phyloP scores from a whole-genome alignment of 192 early-diverging fungal species.

The Gigaspora rosea region DNA sequence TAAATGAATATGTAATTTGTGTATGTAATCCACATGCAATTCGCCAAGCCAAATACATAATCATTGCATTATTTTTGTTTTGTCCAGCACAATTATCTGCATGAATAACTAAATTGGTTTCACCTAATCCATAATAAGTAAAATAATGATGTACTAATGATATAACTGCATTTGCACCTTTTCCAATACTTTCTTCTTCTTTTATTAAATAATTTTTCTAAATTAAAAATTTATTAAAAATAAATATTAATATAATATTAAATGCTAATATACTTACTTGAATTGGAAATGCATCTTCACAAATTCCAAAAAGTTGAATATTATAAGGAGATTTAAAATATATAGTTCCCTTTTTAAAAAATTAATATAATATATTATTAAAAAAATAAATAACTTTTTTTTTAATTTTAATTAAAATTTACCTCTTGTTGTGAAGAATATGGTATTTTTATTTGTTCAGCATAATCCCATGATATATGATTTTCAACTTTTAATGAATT shows the following conservation, averaged over 20 bases:
- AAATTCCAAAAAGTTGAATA: conserved; percentile 11
- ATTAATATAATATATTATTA: neutral
- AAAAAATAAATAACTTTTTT: neutral
- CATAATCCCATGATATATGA: conserved; percentile 13
- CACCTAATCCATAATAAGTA: neutral
- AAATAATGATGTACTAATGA: neutral
- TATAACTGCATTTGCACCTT: conserved; percentile 1
- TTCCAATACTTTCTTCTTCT: conserved; percentile 7
- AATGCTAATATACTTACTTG: neutral
- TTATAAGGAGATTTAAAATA: conserved; percentile 4
- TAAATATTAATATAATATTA: neutral
- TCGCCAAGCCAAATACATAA: neutral
- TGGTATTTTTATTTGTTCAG: neutral
- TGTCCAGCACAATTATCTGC: conserved; percentile 4
- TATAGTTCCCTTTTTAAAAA: neutral
- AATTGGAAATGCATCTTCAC: neutral
- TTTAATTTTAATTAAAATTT: conserved; percentile 1
- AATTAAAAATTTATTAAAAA: neutral
- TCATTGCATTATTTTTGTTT: conserved; percentile 13
- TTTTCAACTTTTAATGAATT: neutral
- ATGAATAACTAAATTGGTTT: neutral
- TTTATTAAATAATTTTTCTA: conserved; percentile 14
- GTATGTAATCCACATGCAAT: neutral
- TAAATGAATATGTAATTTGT: conserved; percentile 1
- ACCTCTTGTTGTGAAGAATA: conserved; percentile 1